Conservation (phyloP, 78 protist species). For the Dictyostelium brefeldianum region DNA sequence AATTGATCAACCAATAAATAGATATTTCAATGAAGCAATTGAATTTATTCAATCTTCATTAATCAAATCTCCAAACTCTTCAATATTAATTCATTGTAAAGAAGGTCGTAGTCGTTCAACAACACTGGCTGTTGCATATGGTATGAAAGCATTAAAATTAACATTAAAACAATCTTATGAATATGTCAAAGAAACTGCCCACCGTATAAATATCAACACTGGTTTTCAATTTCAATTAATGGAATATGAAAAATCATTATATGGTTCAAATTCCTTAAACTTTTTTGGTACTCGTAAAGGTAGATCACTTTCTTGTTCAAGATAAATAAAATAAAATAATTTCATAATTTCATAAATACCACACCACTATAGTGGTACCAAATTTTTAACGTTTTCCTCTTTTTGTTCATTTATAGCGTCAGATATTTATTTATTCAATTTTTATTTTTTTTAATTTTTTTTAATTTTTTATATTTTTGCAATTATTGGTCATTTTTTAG, state of each 20-base stretch:
- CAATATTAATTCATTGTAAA: conserved; percentile 43
- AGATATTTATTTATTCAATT: background rate
- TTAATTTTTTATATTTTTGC: background rate
- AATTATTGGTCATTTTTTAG: background rate
- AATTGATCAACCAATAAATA: conserved; percentile 9
- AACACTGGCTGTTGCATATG: conserved; percentile 49
- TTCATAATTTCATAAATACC: background rate
- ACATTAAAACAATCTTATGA: conserved; percentile 18
- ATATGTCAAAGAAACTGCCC: conserved; percentile 10
- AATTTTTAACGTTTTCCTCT: background rate
- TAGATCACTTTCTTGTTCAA: background rate
- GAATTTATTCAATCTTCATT: conserved; percentile 31
- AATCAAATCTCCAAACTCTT: background rate
- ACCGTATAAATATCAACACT: conserved; percentile 45
- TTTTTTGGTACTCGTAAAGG: conserved; percentile 4
- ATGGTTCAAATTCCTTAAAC: conserved; percentile 26
- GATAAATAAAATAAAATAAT: background rate
- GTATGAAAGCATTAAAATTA: conserved; percentile 21
- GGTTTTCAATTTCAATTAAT: conserved; percentile 66
- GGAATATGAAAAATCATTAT: conserved; percentile 38
- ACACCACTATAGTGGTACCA: too few species aligned
- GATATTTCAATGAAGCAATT: conserved; percentile 12
- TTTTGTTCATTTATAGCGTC: background rate
- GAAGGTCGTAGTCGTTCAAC: conserved; percentile 68
- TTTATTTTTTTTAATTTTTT: background rate